phyloP scores from a whole-genome alignment of 371 early-diverging fungal genomes.

The Mortierella sp. region DNA sequence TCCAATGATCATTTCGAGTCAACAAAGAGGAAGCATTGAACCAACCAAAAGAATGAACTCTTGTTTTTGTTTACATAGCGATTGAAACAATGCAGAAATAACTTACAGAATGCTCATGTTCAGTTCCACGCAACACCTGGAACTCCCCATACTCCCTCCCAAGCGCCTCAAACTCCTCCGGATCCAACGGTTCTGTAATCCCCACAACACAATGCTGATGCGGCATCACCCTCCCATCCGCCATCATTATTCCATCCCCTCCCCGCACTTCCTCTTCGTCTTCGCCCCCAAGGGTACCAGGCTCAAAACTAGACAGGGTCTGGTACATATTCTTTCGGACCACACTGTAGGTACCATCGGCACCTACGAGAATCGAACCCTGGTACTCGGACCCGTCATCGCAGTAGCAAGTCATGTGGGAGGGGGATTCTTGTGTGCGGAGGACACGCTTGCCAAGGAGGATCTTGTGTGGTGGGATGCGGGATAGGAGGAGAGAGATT shows the following conservation, averaged over 20 bases:
- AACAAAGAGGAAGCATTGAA: background rate
- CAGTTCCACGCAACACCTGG: slow-evolving; percentile 12
- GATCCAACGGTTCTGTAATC: slow-evolving; percentile 22
- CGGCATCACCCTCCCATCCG: background rate
- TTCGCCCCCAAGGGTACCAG: background rate
- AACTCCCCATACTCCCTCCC: slow-evolving; percentile 6
- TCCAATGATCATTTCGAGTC: too few species aligned
- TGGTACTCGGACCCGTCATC: slow-evolving; percentile 19
- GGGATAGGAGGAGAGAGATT: background rate
- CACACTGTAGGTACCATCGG: slow-evolving; percentile 26
- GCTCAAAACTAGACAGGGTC: background rate
- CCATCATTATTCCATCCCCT: background rate
- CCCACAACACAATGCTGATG: slow-evolving; percentile 24
- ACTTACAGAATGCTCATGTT: slow-evolving; percentile 16
- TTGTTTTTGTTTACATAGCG: too few species aligned
- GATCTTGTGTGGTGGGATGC: slow-evolving; percentile 14
- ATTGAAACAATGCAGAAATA: background rate
- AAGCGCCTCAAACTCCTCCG: slow-evolving; percentile 8
- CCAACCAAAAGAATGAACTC: background rate
- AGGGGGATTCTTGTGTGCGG: background rate
- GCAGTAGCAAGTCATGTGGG: slow-evolving; percentile 17
- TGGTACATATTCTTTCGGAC: slow-evolving; percentile 18
- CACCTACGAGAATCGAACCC: slow-evolving; percentile 23
- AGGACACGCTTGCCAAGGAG: slow-evolving; percentile 20
- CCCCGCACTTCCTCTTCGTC: too few species aligned